Conservation (phyloP, 257 asterid genomes). For the Solanum pennellii region DNA sequence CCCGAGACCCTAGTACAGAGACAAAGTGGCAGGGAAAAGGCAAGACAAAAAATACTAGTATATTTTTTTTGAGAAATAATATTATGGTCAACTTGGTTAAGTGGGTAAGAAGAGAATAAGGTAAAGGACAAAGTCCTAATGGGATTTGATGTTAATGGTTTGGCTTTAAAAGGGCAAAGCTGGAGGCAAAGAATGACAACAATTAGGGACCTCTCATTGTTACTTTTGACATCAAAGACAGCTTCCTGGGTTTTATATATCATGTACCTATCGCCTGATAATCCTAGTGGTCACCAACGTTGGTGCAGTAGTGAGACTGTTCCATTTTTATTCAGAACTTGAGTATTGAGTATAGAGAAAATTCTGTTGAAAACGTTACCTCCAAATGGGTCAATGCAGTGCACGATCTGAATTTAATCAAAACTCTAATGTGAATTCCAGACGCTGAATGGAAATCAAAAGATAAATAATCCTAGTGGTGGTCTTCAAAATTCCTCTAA, state of each 20-base stretch:
- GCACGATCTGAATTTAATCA: too few species aligned
- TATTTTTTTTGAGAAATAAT: not conserved
- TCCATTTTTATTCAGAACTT: too few species aligned
- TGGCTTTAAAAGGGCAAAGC: conserved; percentile 9
- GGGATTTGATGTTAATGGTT: not conserved
- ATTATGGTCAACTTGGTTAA: not conserved
- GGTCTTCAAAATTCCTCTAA: not conserved
- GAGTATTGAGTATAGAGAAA: not conserved
- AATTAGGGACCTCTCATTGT: not conserved
- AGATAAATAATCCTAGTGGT: not conserved
- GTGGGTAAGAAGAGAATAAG: not conserved
- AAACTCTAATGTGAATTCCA: too few species aligned
- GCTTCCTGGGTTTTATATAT: not conserved
- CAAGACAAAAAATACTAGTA: not conserved
- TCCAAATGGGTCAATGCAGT: too few species aligned
- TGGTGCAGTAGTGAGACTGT: not conserved
- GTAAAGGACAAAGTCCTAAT: not conserved
- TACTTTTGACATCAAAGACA: not conserved
- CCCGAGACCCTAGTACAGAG: too few species aligned
- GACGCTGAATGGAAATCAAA: rapidly evolving
- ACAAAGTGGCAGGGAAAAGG: not conserved
- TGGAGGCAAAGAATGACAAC: not conserved
- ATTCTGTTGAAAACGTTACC: not conserved
- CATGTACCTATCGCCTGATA: not conserved
- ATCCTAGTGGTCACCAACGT: not conserved